phyloP scores from a whole-genome alignment of 2,329 filamentous ascomycete species.

The Microdochium nivale region DNA sequence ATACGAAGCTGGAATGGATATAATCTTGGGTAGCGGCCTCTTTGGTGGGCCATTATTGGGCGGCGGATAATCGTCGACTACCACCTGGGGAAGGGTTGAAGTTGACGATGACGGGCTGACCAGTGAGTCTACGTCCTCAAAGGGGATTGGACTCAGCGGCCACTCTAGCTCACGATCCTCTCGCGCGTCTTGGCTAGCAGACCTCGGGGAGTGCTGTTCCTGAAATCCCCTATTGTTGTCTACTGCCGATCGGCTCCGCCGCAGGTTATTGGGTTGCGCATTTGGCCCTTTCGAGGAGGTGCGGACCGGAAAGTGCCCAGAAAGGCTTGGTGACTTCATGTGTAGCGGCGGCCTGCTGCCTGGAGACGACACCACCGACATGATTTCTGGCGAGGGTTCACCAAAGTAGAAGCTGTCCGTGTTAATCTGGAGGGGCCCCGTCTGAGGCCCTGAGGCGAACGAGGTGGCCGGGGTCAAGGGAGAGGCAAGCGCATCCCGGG shows the following conservation, averaged over 20 bases:
- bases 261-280: not conserved
- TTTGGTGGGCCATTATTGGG: not conserved
- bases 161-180: not conserved
- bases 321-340: not conserved
- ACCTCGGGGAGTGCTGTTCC: not conserved
- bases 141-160: not conserved
- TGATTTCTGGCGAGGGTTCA: not conserved
- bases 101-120: not conserved
- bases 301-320: not conserved
- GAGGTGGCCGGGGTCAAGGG: not conserved
- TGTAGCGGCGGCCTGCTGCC: not conserved
- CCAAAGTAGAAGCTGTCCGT: not conserved
- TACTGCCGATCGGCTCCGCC: not conserved
- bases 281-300: not conserved
- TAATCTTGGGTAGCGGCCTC: not conserved
- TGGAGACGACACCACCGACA: not conserved
- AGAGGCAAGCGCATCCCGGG: not conserved
- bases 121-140: not conserved
- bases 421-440: not conserved
- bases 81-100: not conserved
- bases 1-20: not conserved
- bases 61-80: not conserved
- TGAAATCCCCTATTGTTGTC: not conserved
- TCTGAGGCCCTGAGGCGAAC: not conserved
- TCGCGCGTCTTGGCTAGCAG: not conserved